Evolutionary conservation across 805 yeast genomes (phyloP).

Genomic region (Starmerella bombi): DNA sequence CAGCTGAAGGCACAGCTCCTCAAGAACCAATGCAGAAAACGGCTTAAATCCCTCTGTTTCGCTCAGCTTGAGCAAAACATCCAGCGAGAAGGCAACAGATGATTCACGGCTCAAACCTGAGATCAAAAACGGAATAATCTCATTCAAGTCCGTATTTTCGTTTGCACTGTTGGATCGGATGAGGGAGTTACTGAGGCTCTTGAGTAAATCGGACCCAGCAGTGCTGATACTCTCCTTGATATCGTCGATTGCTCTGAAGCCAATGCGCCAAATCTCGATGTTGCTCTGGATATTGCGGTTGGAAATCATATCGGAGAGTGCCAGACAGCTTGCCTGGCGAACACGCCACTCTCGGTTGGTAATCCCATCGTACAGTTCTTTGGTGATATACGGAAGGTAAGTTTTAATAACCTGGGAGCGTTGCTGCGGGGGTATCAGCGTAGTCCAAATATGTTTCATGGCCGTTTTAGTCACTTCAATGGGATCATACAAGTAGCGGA

Average conservation of each 20-base stretch:
- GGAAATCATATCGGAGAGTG: conserved; percentile 53
- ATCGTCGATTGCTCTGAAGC: conserved; percentile 83
- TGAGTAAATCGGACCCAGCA: conserved; percentile 61
- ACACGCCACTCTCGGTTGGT: conserved; percentile 84
- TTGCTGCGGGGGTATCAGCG: conserved; percentile 36
- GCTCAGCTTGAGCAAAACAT: conserved; percentile 58
- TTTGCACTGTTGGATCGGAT: conserved; percentile 1
- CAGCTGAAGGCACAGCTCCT: conserved; percentile 56
- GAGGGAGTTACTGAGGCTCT: conserved; percentile 26
- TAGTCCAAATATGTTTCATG: conserved; percentile 81
- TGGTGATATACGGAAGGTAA: conserved; percentile 45
- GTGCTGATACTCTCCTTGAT: conserved; percentile 83
- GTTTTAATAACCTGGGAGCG: conserved; percentile 41
- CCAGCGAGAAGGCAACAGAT: conserved; percentile 43
- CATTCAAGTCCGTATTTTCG: conserved; percentile 3
- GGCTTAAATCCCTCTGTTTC: conserved; percentile 46
- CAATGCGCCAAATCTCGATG: conserved; percentile 68
- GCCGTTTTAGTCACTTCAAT: conserved; percentile 57
- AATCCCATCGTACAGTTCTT: conserved; percentile 55
- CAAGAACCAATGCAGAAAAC: conserved; percentile 54
- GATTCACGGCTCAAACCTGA: conserved; percentile 8
- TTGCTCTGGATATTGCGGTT: conserved; percentile 8
- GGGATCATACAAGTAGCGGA: conserved; percentile 78
- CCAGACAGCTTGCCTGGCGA: conserved; percentile 73
- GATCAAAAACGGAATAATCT: conserved; percentile 11